Evolutionary conservation across 2,329 filamentous ascomycete genomes (phyloP).

Genomic region (Biscogniauxia marginata): DNA sequence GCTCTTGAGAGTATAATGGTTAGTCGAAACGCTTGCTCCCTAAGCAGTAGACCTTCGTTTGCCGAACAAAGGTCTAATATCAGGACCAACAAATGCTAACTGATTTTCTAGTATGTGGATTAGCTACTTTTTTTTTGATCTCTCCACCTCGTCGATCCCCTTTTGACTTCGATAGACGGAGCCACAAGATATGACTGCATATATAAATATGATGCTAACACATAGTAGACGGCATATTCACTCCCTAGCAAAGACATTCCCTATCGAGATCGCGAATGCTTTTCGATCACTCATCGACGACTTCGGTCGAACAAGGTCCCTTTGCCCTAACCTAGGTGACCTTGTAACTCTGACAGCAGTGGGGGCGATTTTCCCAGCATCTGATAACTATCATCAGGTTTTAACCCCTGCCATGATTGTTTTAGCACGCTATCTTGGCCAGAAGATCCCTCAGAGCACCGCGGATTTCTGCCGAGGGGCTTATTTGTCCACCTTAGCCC

Average conservation of each 20-base stretch:
- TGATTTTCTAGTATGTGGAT: slow-evolving; percentile 17
- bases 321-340: slow-evolving; percentile 65
- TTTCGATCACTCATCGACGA: slow-evolving; percentile 72
- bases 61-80: no score
- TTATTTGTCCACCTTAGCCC: slow-evolving; percentile 73
- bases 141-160: background rate
- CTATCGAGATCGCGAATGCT: slow-evolving; percentile 71
- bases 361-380: slow-evolving; percentile 84
- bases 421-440: slow-evolving; percentile 80
- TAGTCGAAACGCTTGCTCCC: slow-evolving; percentile 21
- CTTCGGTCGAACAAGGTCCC: slow-evolving; percentile 47
- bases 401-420: slow-evolving; percentile 85
- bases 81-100: background rate
- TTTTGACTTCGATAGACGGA: background rate
- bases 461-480: slow-evolving; percentile 70
- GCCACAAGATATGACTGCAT: background rate
- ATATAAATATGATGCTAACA: slow-evolving; percentile 23
- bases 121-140: slow-evolving; percentile 29
- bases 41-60: slow-evolving; percentile 49
- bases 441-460: slow-evolving; percentile 66
- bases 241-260: slow-evolving; percentile 84
- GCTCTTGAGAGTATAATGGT: background rate
- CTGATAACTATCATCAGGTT: slow-evolving; percentile 95
- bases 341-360: slow-evolving; percentile 81
- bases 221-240: slow-evolving; percentile 44